A percentile compares a stretch with the other conserved stretches of the same genome.
phyloP scores from a whole-genome alignment of 2,329 filamentous ascomycete species.

The Penicillium decumbens region DNA sequence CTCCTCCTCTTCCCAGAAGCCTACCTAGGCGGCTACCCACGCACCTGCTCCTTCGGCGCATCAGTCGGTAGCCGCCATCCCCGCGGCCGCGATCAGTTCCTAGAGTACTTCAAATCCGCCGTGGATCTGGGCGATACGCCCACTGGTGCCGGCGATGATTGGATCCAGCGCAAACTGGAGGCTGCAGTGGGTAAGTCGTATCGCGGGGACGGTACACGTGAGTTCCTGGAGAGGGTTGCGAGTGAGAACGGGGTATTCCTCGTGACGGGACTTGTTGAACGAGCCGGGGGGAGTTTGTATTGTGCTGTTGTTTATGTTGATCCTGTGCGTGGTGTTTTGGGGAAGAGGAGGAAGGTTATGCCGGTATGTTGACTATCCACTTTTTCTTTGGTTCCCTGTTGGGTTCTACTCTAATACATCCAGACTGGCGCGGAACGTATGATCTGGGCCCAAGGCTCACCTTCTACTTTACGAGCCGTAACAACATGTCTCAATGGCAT shows the following conservation, averaged over 20 bases:
- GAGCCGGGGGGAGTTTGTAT: slow-evolving; percentile 74
- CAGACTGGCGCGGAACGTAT: slow-evolving; percentile 74
- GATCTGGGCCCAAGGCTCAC: slow-evolving; percentile 81
- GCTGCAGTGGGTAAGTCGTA: slow-evolving; percentile 47
- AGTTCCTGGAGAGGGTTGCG: slow-evolving; percentile 70
- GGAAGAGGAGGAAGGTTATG: slow-evolving; percentile 89
- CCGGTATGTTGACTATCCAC: slow-evolving; percentile 49
- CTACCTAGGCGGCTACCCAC: slow-evolving; percentile 87
- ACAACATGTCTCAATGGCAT: slow-evolving; percentile 73
- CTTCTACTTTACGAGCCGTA: slow-evolving; percentile 72
- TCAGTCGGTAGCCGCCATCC: slow-evolving; percentile 64
- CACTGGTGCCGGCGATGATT: slow-evolving; percentile 63
- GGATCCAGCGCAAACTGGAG: slow-evolving; percentile 60
- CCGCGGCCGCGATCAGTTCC: slow-evolving; percentile 74
- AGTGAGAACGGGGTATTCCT: slow-evolving; percentile 73
- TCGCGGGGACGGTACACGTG: slow-evolving; percentile 71
- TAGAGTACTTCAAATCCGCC: slow-evolving; percentile 70
- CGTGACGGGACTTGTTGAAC: slow-evolving; percentile 75
- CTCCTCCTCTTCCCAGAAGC: slow-evolving; percentile 87
- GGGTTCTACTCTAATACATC: neutral
- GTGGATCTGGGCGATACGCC: slow-evolving; percentile 79
- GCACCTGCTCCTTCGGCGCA: slow-evolving; percentile 73
- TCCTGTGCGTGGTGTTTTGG: slow-evolving; percentile 65
- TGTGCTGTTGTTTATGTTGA: slow-evolving; percentile 79
- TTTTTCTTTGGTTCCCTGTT: neutral